Evolutionary conservation across 352 stramenopile genomes (phyloP), one percentile per base, ranked within the genome.

Genomic region (Phytopythium sindhum): DNA sequence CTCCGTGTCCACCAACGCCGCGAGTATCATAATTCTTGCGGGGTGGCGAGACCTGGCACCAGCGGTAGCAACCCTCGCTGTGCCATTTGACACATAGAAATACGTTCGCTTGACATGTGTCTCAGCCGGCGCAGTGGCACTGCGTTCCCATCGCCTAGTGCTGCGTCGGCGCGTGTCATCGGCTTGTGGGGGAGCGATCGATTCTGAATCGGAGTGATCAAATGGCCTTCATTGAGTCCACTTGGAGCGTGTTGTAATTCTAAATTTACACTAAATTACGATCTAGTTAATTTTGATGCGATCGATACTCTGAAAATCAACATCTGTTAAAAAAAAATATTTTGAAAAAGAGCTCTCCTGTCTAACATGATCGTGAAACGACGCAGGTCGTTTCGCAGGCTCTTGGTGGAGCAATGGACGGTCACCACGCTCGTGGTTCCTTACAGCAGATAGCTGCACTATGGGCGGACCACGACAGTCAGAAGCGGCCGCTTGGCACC

Each of bases 401-500:
- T 35, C 31, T 35, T 35, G 3, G 31, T 35, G 31, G n/a, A n/a
- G n/a, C 31, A 8, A 35, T 35, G 31, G 15, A 17, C 21, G 41
- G 15, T n/a, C n/a, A n/a, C n/a, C 17, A n/a, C n/a, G 41, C 41
- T 47, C 15, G 41, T 2, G 41, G 4, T 1, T 47, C 7, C 17
- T 23, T 8, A 10, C 41, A 23, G 17, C 41, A 6, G 7, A 39
- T 5, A 5, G 42, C 42, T 10, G 15, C 42, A 9, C 4, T 5
- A 50, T 58, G 33, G 33, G n/a, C 5, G 26, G 6, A 3, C 21
- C 19, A 37, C 24, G 9, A 14, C 44, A 51, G n/a, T 19, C 23
- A 4, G 21, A 51, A 15, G 9, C 44, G 23, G 35, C 23, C 29
- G 29, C 28, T 14, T 51, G 62, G 72, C 59, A 60, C 23, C 74